These are phyloP conservation scores for Coleophoma crateriformis DNA, from an alignment of 2,329 filamentous ascomycete species.

Conservation along the genomic window DNA sequence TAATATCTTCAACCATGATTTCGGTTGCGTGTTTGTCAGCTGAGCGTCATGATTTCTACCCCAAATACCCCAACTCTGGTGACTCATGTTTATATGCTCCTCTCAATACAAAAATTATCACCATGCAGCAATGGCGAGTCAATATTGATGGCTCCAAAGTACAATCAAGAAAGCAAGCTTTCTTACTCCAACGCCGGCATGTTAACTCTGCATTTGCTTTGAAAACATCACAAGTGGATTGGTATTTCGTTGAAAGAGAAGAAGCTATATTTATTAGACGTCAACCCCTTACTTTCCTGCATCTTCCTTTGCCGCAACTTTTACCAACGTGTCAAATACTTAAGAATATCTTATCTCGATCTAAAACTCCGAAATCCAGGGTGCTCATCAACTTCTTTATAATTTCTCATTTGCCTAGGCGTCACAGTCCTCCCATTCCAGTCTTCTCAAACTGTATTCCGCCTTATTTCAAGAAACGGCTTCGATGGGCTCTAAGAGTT, in stretches of 20 bases:
- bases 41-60: not conserved
- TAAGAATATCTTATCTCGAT: not conserved
- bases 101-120: not conserved
- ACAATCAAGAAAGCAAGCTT: not conserved
- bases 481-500: slow-evolving; percentile 16
- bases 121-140: not conserved
- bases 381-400: not conserved
- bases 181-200: not conserved
- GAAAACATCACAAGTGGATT: too few species aligned
- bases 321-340: not conserved
- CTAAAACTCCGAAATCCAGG: not conserved
- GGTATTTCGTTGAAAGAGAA: not conserved
- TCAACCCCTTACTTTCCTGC: not conserved
- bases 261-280: not conserved
- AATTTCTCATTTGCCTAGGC: not conserved
- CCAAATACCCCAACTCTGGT: not conserved
- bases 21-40: too few species aligned
- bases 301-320: not conserved
- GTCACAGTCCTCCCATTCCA: not conserved
- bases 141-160: not conserved
- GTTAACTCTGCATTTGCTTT: too few species aligned
- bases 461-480: slow-evolving; percentile 1
- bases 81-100: not conserved
- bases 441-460: slow-evolving; percentile 10
- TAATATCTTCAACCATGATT: too few species aligned